Conservation (phyloP, 306 rosid genomes). For the Vigna hirtella region DNA sequence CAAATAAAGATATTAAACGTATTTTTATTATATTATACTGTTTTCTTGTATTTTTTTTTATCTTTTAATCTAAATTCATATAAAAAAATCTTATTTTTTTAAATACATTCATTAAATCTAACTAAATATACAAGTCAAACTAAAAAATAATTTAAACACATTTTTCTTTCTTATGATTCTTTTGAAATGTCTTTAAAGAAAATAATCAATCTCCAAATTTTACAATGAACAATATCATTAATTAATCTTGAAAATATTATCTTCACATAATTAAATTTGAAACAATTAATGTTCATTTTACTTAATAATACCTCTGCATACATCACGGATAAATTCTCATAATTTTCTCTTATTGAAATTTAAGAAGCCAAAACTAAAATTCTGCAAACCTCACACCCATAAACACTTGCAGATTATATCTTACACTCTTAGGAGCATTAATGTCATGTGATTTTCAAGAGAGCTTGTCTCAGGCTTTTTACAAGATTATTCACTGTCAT, state of each 20-base stretch:
- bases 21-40: too few relatives aligned
- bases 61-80: not conserved
- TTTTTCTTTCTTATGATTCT: too few relatives aligned
- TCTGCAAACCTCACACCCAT: not conserved
- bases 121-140: too few relatives aligned
- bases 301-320: not conserved
- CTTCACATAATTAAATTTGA: too few relatives aligned
- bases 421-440: not conserved
- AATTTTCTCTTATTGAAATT: not conserved
- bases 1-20: too few relatives aligned
- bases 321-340: constrained; percentile 13
- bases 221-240: too few relatives aligned
- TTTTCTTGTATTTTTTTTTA: not conserved
- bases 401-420: not conserved
- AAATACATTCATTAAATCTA: too few relatives aligned
- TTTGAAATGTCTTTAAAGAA: too few relatives aligned
- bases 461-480: constrained; percentile 14
- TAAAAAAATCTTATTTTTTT: not conserved
- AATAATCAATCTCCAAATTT: too few relatives aligned
- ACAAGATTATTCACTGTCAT: constrained; percentile 41
- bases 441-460: constrained; percentile 19
- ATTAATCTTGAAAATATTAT: too few relatives aligned
- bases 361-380: constrained; percentile 26
- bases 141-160: too few relatives aligned
- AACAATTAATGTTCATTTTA: too few relatives aligned